These are phyloP conservation scores for Aspergillus sparsus DNA, from an alignment of 495 filamentous ascomycete species.

Conservation along the genomic window DNA sequence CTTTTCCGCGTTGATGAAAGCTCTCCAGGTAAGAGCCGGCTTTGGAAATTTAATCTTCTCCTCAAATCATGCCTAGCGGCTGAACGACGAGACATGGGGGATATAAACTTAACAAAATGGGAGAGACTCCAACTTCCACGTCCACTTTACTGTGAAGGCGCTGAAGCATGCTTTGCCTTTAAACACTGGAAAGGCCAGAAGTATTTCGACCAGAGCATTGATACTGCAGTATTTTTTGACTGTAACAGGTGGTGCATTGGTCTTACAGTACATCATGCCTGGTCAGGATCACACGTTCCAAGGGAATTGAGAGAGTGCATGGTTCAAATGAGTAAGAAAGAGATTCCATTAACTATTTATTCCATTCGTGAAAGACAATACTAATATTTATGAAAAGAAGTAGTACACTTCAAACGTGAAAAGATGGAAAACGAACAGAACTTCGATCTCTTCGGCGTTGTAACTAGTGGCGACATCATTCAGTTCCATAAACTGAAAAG, in stretches of 20 bases:
- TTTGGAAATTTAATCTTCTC: not conserved
- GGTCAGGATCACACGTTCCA: not conserved
- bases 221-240: not conserved
- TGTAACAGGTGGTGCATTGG: not conserved
- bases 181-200: not conserved
- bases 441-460: not conserved
- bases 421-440: not conserved
- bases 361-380: not conserved
- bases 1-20: not conserved
- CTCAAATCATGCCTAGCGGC: not conserved
- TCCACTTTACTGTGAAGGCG: not conserved
- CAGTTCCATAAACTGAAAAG: not conserved
- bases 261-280: not conserved
- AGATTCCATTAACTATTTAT: not conserved
- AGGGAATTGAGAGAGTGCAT: not conserved
- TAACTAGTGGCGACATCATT: not conserved
- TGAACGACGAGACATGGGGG: not conserved
- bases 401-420: not conserved
- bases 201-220: not conserved
- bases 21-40: not conserved
- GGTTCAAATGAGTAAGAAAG: not conserved
- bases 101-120: not conserved
- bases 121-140: not conserved
- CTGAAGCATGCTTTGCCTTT: not conserved
- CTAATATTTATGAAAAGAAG: not conserved